Base-by-base conservation (phyloP, 1,284 basidiomycete genomes). In the Apiotrichum mycotoxinovorans region DNA sequence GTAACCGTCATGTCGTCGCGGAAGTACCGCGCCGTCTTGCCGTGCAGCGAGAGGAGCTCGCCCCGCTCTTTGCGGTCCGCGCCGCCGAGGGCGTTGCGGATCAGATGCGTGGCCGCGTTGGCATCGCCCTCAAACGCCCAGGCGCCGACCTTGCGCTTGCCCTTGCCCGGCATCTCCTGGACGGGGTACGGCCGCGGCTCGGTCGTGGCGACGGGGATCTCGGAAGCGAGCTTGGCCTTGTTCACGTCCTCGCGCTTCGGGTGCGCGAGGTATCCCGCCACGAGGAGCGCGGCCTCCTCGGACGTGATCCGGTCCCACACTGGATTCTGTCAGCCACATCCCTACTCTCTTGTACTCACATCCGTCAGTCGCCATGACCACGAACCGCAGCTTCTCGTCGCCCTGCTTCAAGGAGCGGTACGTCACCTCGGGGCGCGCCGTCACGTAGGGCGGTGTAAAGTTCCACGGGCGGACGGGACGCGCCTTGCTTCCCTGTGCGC, bases 261-360 rank as follows among this genome's bases (percentile, higher is more conserved):
- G 22, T 90, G 89, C 20, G 82, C 78, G 46, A 97, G 79, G 78
- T 92, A 85, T 1, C 88, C 89, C 4, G 87, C 91, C 20, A 95
- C 88, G 23, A 99, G 85, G 18, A 87, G 83, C 49, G 96, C 92
- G 9, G 94, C 91, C 67, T 98, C 94, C 71, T 93, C 87, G n/a
- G 93, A 96, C 60, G 88, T 88, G 54, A 98, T 82, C 65, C 89
- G 82, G 77, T 99, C 96, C 91, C 94, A 98, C 51, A 98, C 76
- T 78, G 54, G 17, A 12, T n/a, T n/a, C 30, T 34, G 51, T 52
- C 23, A 34, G 51, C 33, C 7, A 0, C 7, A 22, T 26, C 3
- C 30, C 7, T 27, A 7, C 18, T 20, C 4, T 3, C 1, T n/a
- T 3, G 5, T 26, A 75, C 77, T 75, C 67, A 73, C 79, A 82